These are phyloP conservation scores for Fragilariopsis cylindrus DNA, from an alignment of 108 stramenopile genomes.

Conservation along the genomic window DNA sequence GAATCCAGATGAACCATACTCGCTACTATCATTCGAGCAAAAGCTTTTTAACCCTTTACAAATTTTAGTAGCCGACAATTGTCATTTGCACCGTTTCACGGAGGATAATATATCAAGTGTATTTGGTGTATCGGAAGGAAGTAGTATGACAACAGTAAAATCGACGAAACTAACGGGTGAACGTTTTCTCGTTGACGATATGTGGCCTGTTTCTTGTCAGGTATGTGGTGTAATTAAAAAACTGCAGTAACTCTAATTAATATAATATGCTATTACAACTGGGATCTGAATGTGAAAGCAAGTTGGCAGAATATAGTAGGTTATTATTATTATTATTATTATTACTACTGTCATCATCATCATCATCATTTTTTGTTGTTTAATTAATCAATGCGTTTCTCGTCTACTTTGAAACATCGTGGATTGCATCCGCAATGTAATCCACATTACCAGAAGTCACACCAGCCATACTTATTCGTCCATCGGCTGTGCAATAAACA, in stretches of 20 bases:
- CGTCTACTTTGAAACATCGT: conserved; percentile 87
- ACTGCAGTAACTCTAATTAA: too few relatives aligned
- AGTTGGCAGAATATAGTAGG: not conserved
- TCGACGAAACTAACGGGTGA: conserved; percentile 9
- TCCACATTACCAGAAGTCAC: conserved; percentile 95
- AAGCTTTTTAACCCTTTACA: conserved; percentile 64
- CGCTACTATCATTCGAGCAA: conserved; percentile 55
- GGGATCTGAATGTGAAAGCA: not conserved
- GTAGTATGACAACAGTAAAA: not conserved
- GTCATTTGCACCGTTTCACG: conserved; percentile 79
- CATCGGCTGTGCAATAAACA: conserved; percentile 98
- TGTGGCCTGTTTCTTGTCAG: conserved; percentile 69
- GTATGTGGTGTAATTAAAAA: conserved; percentile 48
- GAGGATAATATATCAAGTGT: conserved; percentile 40
- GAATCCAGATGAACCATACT: conserved; percentile 39
- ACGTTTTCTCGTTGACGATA: conserved; percentile 53
- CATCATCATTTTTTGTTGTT: not conserved
- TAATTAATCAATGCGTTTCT: not conserved
- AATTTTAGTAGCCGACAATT: conserved; percentile 74
- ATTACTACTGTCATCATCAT: not conserved
- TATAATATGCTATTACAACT: not conserved
- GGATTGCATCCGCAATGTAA: conserved; percentile 93
- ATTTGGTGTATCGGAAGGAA: conserved; percentile 21
- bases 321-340: not conserved
- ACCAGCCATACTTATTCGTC: conserved; percentile 99